phyloP scores from a whole-genome alignment of 441 rosid species.

The Mallotus japonicus region DNA sequence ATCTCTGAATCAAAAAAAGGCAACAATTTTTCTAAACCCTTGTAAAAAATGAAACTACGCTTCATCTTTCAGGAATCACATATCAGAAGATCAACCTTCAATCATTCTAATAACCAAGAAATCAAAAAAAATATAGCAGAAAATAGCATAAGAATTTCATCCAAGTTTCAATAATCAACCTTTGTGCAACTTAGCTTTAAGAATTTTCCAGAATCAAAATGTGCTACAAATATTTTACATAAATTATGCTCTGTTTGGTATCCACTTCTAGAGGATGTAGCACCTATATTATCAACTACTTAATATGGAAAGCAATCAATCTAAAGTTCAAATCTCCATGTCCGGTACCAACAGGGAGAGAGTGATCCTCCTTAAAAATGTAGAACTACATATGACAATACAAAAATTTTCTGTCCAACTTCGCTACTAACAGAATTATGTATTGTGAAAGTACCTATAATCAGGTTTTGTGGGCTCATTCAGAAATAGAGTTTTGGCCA shows the following conservation, averaged over 20 bases:
- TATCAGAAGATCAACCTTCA: too few relatives aligned
- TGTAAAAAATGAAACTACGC: too few relatives aligned
- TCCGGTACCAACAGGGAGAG: neutral
- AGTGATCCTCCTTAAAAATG: neutral
- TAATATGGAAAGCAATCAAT: neutral
- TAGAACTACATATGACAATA: neutral
- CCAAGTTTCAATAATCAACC: too few relatives aligned
- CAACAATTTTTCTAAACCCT: too few relatives aligned
- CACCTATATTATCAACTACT: neutral
- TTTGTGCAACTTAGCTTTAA: neutral
- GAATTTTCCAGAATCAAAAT: too few relatives aligned
- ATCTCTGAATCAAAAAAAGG: neutral
- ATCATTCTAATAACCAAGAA: too few relatives aligned
- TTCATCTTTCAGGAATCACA: too few relatives aligned
- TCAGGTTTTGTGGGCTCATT: constrained; percentile 86
- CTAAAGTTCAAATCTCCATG: neutral
- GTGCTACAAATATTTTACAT: too few relatives aligned
- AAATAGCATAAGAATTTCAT: too few relatives aligned
- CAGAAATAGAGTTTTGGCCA: constrained; percentile 75
- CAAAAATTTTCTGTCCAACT: neutral
- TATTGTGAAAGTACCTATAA: constrained; percentile 47
- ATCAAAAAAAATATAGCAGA: too few relatives aligned
- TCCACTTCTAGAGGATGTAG: neutral
- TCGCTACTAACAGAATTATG: neutral
- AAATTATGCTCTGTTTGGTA: neutral